phyloP scores from a whole-genome alignment of 352 stramenopile species.

The Globisporangium heterothallicum region DNA sequence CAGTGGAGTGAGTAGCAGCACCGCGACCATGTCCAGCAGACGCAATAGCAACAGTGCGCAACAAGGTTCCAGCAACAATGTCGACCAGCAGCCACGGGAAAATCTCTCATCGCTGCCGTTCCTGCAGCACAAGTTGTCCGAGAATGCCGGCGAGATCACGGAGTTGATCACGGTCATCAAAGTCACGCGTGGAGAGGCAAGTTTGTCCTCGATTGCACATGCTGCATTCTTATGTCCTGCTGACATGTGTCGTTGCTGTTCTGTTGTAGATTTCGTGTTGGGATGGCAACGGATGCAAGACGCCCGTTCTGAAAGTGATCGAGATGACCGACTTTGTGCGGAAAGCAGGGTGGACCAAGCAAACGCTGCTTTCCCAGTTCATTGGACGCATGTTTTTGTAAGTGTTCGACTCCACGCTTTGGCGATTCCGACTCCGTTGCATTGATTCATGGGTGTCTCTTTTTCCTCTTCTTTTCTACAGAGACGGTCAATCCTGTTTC shows the following conservation, averaged over 20 bases:
- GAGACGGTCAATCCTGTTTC: slow-evolving; percentile 40
- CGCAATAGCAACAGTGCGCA: slow-evolving; percentile 24
- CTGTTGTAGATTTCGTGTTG: slow-evolving; percentile 54
- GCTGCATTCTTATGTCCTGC: too few relatives aligned
- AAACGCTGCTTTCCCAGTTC: slow-evolving; percentile 66
- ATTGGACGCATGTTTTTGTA: slow-evolving; percentile 65
- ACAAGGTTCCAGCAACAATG: slow-evolving; percentile 18
- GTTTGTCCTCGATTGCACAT: background rate
- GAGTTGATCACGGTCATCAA: slow-evolving; percentile 74
- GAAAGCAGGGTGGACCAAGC: slow-evolving; percentile 63
- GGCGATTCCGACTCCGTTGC: too few relatives aligned
- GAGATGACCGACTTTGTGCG: slow-evolving; percentile 75
- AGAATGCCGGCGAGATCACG: slow-evolving; percentile 40
- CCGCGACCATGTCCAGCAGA: too few relatives aligned
- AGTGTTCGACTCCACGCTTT: slow-evolving; percentile 5
- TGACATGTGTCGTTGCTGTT: too few relatives aligned
- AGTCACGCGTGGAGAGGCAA: slow-evolving; percentile 62
- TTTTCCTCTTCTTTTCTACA: slow-evolving; percentile 8
- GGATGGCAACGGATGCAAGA: slow-evolving; percentile 46
- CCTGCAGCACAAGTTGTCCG: slow-evolving; percentile 42
- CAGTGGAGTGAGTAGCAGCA: background rate
- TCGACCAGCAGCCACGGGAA: slow-evolving; percentile 14
- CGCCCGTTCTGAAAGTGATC: slow-evolving; percentile 44
- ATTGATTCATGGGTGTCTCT: too few relatives aligned
- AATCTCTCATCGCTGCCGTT: slow-evolving; percentile 28